Evolutionary conservation across 441 rosid genomes (phyloP), one percentile per base, ranked within the genome.

Genomic region (Pelargonium australe): DNA sequence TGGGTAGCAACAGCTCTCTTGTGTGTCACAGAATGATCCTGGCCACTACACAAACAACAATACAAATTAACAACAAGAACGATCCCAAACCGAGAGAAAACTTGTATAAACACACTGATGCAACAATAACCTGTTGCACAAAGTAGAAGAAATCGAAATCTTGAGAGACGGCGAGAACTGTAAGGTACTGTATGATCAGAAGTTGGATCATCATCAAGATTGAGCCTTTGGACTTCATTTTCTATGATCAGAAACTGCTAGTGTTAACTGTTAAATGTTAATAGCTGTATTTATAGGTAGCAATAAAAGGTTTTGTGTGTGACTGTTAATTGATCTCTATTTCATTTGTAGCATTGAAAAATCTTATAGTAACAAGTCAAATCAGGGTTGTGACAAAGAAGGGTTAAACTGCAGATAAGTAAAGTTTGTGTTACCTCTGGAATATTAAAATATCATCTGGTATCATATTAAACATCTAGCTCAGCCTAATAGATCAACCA

Each of bases 61-160:
- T 19, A 16, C 6, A 53, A 53, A 53, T 14, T n/a, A n/a, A n/a
- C 13, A 4, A 51, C 19, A 51, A 51, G 14, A 5, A 53, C 20
- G 1, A 19, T 14, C n/a, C 0, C 13, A 10, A 53, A 53, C 60
- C 13, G 20, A 7, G 16, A 53, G 14, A 53, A 5, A 5, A 53
- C 47, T 43, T 10, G 10, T 43, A 43, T 43, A 71, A 11, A 49
- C 14, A 63, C n/a, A 43, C 12, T 43, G 47, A 43, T 43, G n/a
- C 8, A 16, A 14, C 19, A 5, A 13, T 64, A 63, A 75, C 89
- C 82, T 83, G 90, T 73, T 75, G 81, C 75, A 86, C 93, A 28
- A 88, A 83, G 82, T 86, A 88, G 84, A 87, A 87, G 85, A 88
- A 90, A 79, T 86, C 96, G 55, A 88, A 90, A 67, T 85, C 89